Conservation (phyloP, 768 basidiomycete species). For the Pleurotus cornucopiae region DNA sequence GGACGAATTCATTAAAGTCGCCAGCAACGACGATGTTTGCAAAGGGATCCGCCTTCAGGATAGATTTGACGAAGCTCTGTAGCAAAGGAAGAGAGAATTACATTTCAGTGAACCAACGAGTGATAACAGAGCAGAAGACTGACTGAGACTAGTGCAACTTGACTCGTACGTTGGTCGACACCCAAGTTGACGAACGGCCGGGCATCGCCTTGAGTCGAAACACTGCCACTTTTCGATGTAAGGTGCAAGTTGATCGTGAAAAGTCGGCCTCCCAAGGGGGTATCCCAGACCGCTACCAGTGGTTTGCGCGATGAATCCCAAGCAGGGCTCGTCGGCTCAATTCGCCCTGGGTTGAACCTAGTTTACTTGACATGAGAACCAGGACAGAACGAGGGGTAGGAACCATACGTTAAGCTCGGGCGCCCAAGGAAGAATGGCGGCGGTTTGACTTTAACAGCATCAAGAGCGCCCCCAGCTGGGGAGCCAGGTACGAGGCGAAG, state of each 20-base stretch:
- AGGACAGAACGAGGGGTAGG: neutral
- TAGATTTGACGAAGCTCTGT: constrained; percentile 46
- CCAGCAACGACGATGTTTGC: constrained; percentile 54
- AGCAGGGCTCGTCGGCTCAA: constrained; percentile 50
- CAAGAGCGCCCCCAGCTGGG: constrained; percentile 42
- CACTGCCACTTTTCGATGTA: constrained; percentile 53
- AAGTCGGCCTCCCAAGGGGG: constrained; percentile 36
- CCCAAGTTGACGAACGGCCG: constrained; percentile 56
- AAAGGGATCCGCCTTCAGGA: constrained; percentile 34
- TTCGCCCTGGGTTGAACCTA: constrained; percentile 60
- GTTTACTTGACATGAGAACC: neutral
- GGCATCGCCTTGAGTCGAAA: constrained; percentile 50
- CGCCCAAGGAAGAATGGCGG: constrained; percentile 14
- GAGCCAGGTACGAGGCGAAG: constrained; percentile 41
- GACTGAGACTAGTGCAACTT: constrained; percentile 50
- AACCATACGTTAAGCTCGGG: neutral
- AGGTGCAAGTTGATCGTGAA: constrained; percentile 62
- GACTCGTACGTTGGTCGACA: constrained; percentile 41
- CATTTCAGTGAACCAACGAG: neutral
- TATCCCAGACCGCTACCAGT: constrained; percentile 54
- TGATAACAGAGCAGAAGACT: constrained; percentile 15
- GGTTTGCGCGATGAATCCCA: constrained; percentile 60
- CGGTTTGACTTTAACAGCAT: constrained; percentile 34
- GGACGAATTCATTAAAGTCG: constrained; percentile 59
- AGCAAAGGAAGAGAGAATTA: neutral